Base-by-base conservation (phyloP, 345 rosid species). In the Populus deltoides region DNA sequence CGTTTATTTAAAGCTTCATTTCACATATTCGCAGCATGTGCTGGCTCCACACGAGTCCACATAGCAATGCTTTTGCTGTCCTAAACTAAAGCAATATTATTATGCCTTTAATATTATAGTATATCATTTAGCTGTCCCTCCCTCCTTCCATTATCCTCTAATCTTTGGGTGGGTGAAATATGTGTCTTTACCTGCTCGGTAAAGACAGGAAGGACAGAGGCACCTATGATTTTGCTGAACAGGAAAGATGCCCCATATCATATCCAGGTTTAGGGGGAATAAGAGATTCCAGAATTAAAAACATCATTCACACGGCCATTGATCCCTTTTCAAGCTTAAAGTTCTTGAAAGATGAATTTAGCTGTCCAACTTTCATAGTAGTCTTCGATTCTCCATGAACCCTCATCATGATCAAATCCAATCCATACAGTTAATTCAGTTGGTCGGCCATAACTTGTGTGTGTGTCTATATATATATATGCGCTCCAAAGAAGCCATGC, bases 21-120 rank as follows among this genome's bases (percentile, higher is more conserved):
- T 98, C 99, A 96, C 98, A 96, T 92, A 84, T 93, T 93, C 69
- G 98, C 97, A 75, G 98, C 98, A 85, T 96, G 94, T 77, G 97
- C 88, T 15, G 98, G 97, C 90, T 96, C 98, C 86, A 96, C 88
- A 74, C 97, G 84, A 57, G 94, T 90, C 99, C 97, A 96, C 97
- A 93, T 92, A 80, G 98, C 89, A 97, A 96, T 94, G 94, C 36
- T 33, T 33, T 4, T 33, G 6, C 36, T 33, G 36, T 33, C 3
- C 36, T 33, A 33, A 33, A 33, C 36, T 33, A 33, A 33, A 4
- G 6, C 36, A 9, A 47, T 35, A n/a, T 22, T 36, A 17, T 51
- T 65, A 15, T 55, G 25, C 72, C 29, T 16, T 24, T 47, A 18
- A 49, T 78, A 25, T 22, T 68, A 18, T 25, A 35, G 66, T 71